These are phyloP conservation scores for Saccharata proteae DNA, from an alignment of 2,329 filamentous ascomycete genomes.

Conservation along the genomic window DNA sequence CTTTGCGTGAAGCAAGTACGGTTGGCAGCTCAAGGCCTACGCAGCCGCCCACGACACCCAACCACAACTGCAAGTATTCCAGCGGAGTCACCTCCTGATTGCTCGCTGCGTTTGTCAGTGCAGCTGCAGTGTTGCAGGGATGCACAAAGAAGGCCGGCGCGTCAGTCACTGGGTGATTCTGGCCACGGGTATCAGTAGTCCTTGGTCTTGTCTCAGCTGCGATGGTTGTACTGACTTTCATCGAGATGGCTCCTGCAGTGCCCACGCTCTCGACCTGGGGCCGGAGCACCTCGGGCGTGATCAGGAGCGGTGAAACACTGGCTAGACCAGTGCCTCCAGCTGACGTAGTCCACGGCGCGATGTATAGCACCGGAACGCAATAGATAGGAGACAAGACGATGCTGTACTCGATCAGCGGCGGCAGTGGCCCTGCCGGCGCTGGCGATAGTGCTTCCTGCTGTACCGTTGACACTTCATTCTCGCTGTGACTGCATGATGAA, in stretches of 20 bases:
- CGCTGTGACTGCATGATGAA: no score
- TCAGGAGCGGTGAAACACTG: conserved; percentile 22
- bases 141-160: conserved; percentile 81
- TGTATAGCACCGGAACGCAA: conserved; percentile 33
- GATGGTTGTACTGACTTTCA: conserved; percentile 17
- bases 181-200: conserved; percentile 2
- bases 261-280: conserved; percentile 23
- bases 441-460: conserved; percentile 13
- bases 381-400: conserved; percentile 32
- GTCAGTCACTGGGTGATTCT: conserved; percentile 76
- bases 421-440: not conserved
- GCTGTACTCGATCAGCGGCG: conserved; percentile 21
- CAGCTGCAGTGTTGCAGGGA: conserved; percentile 77
- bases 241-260: conserved; percentile 26
- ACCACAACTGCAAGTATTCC: conserved; percentile 76
- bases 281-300: conserved; percentile 23
- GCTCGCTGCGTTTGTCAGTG: conserved; percentile 47
- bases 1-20: conserved; percentile 6
- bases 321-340: conserved; percentile 16
- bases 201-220: conserved; percentile 1
- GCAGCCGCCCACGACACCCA: conserved; percentile 72
- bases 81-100: conserved; percentile 29
- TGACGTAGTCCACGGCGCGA: conserved; percentile 15
- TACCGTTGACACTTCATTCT: no score
- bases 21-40: conserved; percentile 65